These are phyloP conservation scores for Penicillium dipodomyicola DNA, from an alignment of 495 filamentous ascomycete species.

Conservation along the genomic window DNA sequence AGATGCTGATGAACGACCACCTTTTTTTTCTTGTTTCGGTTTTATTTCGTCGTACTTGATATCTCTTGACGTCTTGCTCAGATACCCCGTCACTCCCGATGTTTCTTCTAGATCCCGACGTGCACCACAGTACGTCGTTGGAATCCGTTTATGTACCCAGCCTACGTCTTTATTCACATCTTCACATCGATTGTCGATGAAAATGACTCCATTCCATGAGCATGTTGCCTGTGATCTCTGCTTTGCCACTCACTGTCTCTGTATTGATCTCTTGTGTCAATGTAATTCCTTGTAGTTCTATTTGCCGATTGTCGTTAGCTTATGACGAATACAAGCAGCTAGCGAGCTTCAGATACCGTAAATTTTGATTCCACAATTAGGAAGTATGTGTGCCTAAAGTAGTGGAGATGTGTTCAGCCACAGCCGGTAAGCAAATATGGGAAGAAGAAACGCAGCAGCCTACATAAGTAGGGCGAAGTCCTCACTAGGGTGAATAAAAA, in stretches of 20 bases:
- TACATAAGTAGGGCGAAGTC: neutral
- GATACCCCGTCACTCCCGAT: conserved; percentile 44
- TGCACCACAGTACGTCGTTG: conserved; percentile 20
- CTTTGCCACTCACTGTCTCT: neutral
- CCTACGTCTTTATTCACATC: conserved; percentile 13
- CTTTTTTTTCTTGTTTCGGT: conserved; percentile 13
- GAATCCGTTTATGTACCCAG: conserved; percentile 23
- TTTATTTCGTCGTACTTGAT: conserved; percentile 26
- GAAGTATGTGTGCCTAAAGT: neutral
- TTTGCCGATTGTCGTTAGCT: neutral
- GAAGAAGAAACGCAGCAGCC: conserved; percentile 7
- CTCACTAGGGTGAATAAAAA: neutral
- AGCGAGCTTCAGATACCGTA: neutral
- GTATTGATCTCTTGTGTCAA: neutral
- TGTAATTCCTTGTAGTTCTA: conserved; percentile 15
- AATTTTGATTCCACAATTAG: neutral
- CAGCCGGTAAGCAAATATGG: neutral
- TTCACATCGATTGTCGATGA: conserved; percentile 26
- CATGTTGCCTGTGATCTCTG: conserved; percentile 9
- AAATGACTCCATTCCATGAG: conserved; percentile 22
- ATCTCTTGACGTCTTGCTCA: conserved; percentile 39
- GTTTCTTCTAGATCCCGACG: conserved; percentile 36
- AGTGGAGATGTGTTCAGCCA: conserved; percentile 4
- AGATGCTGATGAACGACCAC: conserved; percentile 34
- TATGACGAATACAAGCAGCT: neutral